Percentiles rank a stretch among this genome's conserved stretches.
These are phyloP conservation scores for Talaromyces sp. DNA, from an alignment of 2,329 filamentous ascomycete genomes.

Conservation along the genomic window DNA sequence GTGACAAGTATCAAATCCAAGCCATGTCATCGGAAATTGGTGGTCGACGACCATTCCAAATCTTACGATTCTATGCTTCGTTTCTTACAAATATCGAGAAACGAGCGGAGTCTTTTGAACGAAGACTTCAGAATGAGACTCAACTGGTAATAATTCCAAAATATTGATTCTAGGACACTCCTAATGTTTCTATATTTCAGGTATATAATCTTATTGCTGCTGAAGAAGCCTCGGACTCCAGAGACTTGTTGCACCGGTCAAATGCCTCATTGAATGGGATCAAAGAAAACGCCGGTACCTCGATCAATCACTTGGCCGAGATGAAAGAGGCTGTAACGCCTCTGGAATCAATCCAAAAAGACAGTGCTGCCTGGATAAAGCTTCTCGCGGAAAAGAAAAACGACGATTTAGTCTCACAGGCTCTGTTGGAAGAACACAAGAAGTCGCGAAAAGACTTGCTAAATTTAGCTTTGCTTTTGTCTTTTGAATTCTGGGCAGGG, in stretches of 20 bases:
- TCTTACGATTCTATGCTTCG: background rate
- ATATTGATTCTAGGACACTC: background rate
- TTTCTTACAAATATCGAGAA: background rate
- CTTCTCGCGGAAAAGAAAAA: background rate
- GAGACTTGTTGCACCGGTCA: background rate
- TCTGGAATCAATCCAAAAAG: background rate
- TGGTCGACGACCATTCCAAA: background rate
- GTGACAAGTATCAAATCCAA: background rate
- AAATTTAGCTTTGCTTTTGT: background rate
- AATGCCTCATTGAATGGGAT: background rate
- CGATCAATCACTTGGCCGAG: background rate
- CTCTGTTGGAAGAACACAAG: background rate
- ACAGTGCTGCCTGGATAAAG: background rate
- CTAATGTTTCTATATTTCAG: background rate
- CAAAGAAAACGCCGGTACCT: background rate
- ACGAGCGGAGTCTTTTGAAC: background rate
- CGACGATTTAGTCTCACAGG: background rate
- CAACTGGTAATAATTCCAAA: background rate
- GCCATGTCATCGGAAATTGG: background rate
- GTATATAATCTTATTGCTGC: background rate
- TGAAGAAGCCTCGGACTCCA: background rate
- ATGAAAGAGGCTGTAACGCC: background rate
- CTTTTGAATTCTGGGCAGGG: background rate
- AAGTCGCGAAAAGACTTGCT: background rate
- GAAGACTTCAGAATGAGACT: background rate